These are phyloP conservation scores for Globisporangium paddicum DNA, from an alignment of 352 stramenopile genomes.

Conservation along the genomic window DNA sequence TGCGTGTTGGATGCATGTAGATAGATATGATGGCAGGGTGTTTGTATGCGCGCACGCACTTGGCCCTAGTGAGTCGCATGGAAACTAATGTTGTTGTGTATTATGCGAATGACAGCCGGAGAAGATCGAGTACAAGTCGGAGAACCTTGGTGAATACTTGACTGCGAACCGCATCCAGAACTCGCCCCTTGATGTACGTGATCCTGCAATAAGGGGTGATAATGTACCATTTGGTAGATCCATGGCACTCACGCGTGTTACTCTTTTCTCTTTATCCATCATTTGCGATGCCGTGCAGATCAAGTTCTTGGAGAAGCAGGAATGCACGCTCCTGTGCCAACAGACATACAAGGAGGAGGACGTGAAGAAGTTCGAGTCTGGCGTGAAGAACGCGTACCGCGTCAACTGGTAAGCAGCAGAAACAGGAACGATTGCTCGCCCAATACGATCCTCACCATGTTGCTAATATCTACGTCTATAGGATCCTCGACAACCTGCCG, in stretches of 20 bases:
- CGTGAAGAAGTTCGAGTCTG: slow-evolving; percentile 88
- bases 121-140: slow-evolving; percentile 94
- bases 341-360: slow-evolving; percentile 91
- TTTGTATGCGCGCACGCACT: background rate
- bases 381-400: slow-evolving; percentile 96
- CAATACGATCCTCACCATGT: background rate
- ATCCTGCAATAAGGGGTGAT: background rate
- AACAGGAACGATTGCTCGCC: slow-evolving; percentile 4
- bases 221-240: no score
- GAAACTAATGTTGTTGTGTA: background rate
- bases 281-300: slow-evolving; percentile 37
- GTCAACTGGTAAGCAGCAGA: slow-evolving; percentile 89
- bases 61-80: background rate
- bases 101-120: slow-evolving; percentile 41
- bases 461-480: slow-evolving; percentile 1
- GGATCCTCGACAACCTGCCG: slow-evolving; percentile 99
- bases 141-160: slow-evolving; percentile 99
- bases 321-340: slow-evolving; percentile 71
- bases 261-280: background rate
- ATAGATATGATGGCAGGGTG: no score
- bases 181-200: slow-evolving; percentile 90
- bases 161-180: slow-evolving; percentile 98
- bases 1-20: no score
- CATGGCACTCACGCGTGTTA: background rate
- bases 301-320: slow-evolving; percentile 77